phyloP scores from a whole-genome alignment of 148 eudicot species.

The Selenicereus undatus region DNA sequence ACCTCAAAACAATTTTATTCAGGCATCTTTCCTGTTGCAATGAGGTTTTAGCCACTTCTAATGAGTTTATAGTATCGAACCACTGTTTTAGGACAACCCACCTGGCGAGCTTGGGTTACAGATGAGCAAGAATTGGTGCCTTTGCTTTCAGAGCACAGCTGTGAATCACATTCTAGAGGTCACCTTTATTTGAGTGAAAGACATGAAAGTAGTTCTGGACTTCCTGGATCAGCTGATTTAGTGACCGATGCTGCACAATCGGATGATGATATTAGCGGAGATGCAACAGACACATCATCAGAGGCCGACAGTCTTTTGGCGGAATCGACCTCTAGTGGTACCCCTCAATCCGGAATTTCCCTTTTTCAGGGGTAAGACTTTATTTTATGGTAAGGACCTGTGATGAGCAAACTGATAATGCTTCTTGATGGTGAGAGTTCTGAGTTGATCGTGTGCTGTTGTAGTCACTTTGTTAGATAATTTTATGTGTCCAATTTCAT shows the following conservation, averaged over 20 bases:
- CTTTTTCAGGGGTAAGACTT: constrained; percentile 65
- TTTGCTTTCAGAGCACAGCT: constrained; percentile 35
- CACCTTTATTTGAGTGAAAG: constrained; percentile 30
- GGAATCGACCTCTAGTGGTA: constrained; percentile 36
- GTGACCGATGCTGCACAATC: too few relatives aligned
- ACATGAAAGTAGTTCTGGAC: constrained; percentile 27
- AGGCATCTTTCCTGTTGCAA: not conserved
- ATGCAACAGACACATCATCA: constrained; percentile 29
- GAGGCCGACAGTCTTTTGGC: constrained; percentile 33
- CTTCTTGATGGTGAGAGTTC: constrained; percentile 3
- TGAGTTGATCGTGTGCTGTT: constrained; percentile 1
- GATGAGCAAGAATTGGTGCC: constrained; percentile 49
- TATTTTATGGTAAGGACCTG: not conserved
- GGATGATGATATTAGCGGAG: constrained; percentile 31
- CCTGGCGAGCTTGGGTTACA: constrained; percentile 21
- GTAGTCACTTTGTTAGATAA: not conserved
- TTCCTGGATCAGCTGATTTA: constrained; percentile 29
- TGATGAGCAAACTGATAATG: constrained; percentile 12
- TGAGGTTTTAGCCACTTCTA: not conserved
- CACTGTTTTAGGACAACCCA: constrained; percentile 29
- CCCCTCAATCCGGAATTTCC: constrained; percentile 50
- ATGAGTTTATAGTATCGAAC: too few relatives aligned
- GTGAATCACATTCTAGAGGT: constrained; percentile 25
- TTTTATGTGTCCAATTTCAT: not conserved
- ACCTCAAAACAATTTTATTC: not conserved